Conservation (phyloP, 2,329 filamentous ascomycete species). For the Fusarium mexicanum region DNA sequence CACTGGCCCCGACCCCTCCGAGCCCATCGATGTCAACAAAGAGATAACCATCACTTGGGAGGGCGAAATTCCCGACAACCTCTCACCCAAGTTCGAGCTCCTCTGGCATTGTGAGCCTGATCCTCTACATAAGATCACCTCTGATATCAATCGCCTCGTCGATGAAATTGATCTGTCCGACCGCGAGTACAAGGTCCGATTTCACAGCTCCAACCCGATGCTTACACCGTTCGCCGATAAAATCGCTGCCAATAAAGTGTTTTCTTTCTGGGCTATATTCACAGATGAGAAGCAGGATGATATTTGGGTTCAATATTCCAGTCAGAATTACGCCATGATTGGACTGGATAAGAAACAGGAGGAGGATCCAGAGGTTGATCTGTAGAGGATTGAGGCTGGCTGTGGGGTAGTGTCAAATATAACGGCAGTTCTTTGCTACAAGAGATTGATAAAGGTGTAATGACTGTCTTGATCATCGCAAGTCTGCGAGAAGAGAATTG, state of each 20-base stretch:
- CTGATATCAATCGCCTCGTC: neutral
- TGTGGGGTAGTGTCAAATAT: too few species aligned
- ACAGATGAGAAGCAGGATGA: neutral
- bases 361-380: neutral
- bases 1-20: neutral
- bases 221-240: neutral
- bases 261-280: neutral
- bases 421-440: neutral
- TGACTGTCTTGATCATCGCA: neutral
- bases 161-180: neutral
- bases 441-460: neutral
- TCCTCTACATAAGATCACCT: neutral
- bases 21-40: neutral
- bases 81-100: neutral
- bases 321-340: neutral
- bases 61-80: neutral
- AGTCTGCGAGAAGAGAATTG: neutral
- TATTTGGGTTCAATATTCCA: neutral
- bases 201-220: neutral
- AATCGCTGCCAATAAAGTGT: neutral
- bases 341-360: neutral
- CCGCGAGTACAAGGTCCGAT: neutral
- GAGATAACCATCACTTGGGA: neutral
- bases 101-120: neutral
- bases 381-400: neutral